Base-by-base conservation (phyloP, 495 filamentous ascomycete species). In the Tuber indicum region DNA sequence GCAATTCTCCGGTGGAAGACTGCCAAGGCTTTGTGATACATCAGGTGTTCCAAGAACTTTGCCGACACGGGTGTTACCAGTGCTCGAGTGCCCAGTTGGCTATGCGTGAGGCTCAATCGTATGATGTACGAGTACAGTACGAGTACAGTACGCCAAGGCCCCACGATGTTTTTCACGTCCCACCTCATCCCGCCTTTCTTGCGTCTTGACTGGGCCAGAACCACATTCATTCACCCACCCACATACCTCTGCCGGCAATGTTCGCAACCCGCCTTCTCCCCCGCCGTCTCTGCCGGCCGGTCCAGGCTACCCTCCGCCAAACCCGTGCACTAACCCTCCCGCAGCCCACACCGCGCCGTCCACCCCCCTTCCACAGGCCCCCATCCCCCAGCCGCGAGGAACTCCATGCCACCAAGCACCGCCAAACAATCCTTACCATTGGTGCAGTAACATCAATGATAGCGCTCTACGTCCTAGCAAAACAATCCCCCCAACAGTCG, bases 361-460 rank as follows among this genome's bases (percentile, higher is more conserved):
- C 36, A 47, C 70, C 45, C 75, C 78, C 74, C 72, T 72, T 72
- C 75, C 46, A 43, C 52, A 71, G n/a, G 9, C 17, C 46, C 49
- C 46, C 72, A 32, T 45, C 4, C 5, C 14, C 75, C 83, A 83
- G 71, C 84, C 86, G 74, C 83, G 88, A 75, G 82, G 85, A 71
- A 76, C 80, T 26, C 74, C 86, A 52, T 78, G 84, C 1, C 78
- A 84, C 12, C 74, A 84, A 85, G 44, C 85, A 86, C 44, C 84
- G 86, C 6, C 86, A 83, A 41, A 83, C 84, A 26, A 87, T 89
- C 76, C 85, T 88, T 12, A 81, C 84, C 45, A 84, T 84, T 32
- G 89, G 89, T 16, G 82, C 84, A 32, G 76, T 87, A 39, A 80
- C 88, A 78, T 84, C 88, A 73, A 82, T 87, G 75, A 71, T 88